A percentile compares a stretch with the other conserved stretches of the same genome.
These are phyloP conservation scores for Saccharomycopsis oosterbeekiorum DNA, from an alignment of 805 yeast species.

Conservation along the genomic window DNA sequence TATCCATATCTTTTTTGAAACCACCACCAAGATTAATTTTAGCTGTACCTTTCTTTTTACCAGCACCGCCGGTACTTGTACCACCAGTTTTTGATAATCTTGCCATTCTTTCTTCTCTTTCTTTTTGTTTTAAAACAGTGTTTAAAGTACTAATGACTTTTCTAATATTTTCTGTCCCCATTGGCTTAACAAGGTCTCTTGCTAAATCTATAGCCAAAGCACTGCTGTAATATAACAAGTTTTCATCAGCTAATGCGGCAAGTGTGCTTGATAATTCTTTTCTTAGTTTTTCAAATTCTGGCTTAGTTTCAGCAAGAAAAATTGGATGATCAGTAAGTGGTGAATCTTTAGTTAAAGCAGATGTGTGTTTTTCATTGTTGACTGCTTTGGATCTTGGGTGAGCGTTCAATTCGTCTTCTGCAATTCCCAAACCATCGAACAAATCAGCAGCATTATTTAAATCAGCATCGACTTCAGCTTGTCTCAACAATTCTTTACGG, in stretches of 20 bases:
- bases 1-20: slow-evolving; percentile 59
- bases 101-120: slow-evolving; percentile 80
- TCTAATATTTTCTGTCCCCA: slow-evolving; percentile 71
- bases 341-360: slow-evolving; percentile 43
- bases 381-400: slow-evolving; percentile 36
- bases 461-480: slow-evolving; percentile 80
- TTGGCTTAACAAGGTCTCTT: slow-evolving; percentile 75
- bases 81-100: slow-evolving; percentile 77
- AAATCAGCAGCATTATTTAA: slow-evolving; percentile 87
- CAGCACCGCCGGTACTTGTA: slow-evolving; percentile 85
- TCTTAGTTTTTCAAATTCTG: slow-evolving; percentile 69
- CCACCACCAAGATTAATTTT: slow-evolving; percentile 56
- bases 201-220: slow-evolving; percentile 74
- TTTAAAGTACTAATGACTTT: slow-evolving; percentile 79
- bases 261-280: slow-evolving; percentile 58
- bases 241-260: slow-evolving; percentile 48
- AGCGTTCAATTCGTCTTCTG: slow-evolving; percentile 27
- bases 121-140: slow-evolving; percentile 75
- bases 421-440: slow-evolving; percentile 61
- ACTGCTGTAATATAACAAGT: slow-evolving; percentile 60
- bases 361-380: slow-evolving; percentile 26
- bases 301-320: slow-evolving; percentile 72
- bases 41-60: slow-evolving; percentile 81
- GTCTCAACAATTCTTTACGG: slow-evolving; percentile 60
- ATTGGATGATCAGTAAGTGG: slow-evolving; percentile 71